These are phyloP conservation scores for Suhomyces bolitotheri DNA, from an alignment of 1,139 yeast genomes.

Conservation along the genomic window DNA sequence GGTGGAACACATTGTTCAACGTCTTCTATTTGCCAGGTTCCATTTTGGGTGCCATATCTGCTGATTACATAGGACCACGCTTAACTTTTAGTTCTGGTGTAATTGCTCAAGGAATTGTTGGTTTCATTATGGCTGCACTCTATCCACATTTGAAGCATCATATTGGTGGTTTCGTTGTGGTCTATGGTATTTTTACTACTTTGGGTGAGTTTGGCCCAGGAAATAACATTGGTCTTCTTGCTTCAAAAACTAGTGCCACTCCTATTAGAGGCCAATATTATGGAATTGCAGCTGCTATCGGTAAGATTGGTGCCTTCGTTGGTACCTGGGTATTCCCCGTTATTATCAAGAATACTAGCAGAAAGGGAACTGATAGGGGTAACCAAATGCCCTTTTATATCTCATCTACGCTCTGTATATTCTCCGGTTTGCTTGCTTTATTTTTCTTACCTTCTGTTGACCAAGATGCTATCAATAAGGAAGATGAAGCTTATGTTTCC, in stretches of 20 bases:
- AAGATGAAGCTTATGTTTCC: slow-evolving; percentile 68
- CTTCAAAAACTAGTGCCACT: slow-evolving; percentile 84
- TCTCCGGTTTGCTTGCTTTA: slow-evolving; percentile 68
- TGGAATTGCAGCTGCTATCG: slow-evolving; percentile 87
- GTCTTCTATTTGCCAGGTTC: slow-evolving; percentile 90
- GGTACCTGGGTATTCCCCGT: slow-evolving; percentile 88
- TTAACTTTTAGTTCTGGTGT: slow-evolving; percentile 72
- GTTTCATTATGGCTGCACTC: slow-evolving; percentile 81
- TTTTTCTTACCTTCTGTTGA: slow-evolving; percentile 79
- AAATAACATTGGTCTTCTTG: slow-evolving; percentile 83
- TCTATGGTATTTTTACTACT: slow-evolving; percentile 81
- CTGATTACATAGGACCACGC: slow-evolving; percentile 92
- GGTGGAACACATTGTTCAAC: slow-evolving; percentile 90
- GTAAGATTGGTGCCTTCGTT: slow-evolving; percentile 89
- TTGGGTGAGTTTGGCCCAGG: slow-evolving; percentile 96
- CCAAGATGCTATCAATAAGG: slow-evolving; percentile 78
- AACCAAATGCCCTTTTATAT: slow-evolving; percentile 80
- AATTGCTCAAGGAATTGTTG: slow-evolving; percentile 70
- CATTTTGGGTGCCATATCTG: slow-evolving; percentile 72
- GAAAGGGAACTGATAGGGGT: slow-evolving; percentile 54
- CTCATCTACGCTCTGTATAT: slow-evolving; percentile 71
- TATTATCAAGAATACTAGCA: slow-evolving; percentile 44
- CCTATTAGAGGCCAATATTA: slow-evolving; percentile 89
- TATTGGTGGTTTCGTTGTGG: slow-evolving; percentile 77
- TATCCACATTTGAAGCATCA: slow-evolving; percentile 56